phyloP scores from a whole-genome alignment of 2,329 filamentous ascomycete species.

The Hypomyces rosellus region DNA sequence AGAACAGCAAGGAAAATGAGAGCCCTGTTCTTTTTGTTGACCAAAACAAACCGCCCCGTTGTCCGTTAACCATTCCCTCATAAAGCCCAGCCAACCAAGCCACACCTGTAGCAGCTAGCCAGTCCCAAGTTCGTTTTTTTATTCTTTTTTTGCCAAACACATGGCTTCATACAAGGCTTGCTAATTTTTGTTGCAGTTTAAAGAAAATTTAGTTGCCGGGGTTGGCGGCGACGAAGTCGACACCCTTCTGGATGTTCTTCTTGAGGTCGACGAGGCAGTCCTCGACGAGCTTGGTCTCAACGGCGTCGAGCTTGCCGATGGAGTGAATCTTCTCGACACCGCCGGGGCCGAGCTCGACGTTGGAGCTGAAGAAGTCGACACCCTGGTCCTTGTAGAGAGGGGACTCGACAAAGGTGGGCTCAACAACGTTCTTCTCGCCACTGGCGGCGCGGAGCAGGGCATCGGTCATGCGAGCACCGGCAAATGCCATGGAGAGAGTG shows the following conservation, averaged over 20 bases:
- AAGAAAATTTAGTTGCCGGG: constrained; percentile 47
- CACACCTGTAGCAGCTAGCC: constrained; percentile 10
- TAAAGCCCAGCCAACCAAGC: constrained; percentile 13
- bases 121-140: constrained; percentile 2
- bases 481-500: constrained; percentile 98
- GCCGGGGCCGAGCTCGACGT: constrained; percentile 91
- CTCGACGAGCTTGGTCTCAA: constrained; percentile 86
- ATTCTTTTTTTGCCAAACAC: constrained; percentile 2
- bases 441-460: constrained; percentile 86
- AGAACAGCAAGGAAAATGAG: constrained; percentile 20
- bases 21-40: constrained; percentile 10
- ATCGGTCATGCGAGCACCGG: constrained; percentile 78
- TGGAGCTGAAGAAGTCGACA: constrained; percentile 92
- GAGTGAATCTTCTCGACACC: constrained; percentile 92
- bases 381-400: constrained; percentile 98
- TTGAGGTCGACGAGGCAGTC: constrained; percentile 77
- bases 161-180: background rate
- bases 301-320: constrained; percentile 74
- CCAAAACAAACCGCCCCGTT: constrained; percentile 4
- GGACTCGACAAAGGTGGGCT: constrained; percentile 96
- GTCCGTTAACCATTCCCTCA: constrained; percentile 10
- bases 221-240: constrained; percentile 53
- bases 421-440: constrained; percentile 89
- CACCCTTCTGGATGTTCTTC: constrained; percentile 94
- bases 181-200: background rate